Percentiles rank a stretch among this genome's conserved stretches.
Evolutionary conservation across 306 rosid species (phyloP).

Genomic region (Acacia crassicarpa): DNA sequence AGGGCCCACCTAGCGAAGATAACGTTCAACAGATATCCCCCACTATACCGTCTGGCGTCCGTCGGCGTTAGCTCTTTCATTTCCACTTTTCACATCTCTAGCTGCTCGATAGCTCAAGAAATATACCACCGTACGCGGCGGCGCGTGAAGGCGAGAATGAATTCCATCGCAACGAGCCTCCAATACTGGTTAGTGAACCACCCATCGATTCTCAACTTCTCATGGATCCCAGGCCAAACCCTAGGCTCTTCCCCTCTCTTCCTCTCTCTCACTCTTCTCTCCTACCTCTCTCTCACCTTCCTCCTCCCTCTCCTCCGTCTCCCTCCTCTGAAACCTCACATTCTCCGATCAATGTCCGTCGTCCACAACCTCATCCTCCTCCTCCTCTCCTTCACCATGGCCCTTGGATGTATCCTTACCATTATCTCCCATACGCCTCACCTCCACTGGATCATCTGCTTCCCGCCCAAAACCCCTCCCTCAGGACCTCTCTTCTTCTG

Average conservation of each 20-base stretch:
- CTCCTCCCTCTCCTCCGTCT: conserved; percentile 45
- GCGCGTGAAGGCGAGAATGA: neutral
- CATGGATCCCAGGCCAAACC: conserved; percentile 61
- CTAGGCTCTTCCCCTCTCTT: conserved; percentile 49
- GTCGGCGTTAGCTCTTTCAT: too few species aligned
- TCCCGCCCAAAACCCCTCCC: conserved; percentile 56
- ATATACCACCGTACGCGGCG: neutral
- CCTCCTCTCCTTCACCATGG: conserved; percentile 65
- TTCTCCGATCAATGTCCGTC: conserved; percentile 54
- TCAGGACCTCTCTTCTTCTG: conserved; percentile 89
- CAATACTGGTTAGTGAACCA: conserved; percentile 63
- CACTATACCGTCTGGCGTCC: too few species aligned
- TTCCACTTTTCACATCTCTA: neutral
- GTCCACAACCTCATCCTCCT: conserved; percentile 69
- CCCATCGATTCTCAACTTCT: conserved; percentile 60
- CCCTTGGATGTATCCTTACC: conserved; percentile 56
- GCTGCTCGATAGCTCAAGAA: neutral
- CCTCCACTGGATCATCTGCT: conserved; percentile 53
- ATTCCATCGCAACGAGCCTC: conserved; percentile 16
- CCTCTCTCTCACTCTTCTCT: conserved; percentile 39
- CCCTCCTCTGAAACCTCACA: conserved; percentile 32
- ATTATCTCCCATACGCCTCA: conserved; percentile 42
- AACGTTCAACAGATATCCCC: neutral
- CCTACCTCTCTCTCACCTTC: conserved; percentile 59
- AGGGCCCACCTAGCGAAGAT: neutral